Evolutionary conservation across 345 rosid genomes (phyloP).

Genomic region (Eucalyptus microcorys): DNA sequence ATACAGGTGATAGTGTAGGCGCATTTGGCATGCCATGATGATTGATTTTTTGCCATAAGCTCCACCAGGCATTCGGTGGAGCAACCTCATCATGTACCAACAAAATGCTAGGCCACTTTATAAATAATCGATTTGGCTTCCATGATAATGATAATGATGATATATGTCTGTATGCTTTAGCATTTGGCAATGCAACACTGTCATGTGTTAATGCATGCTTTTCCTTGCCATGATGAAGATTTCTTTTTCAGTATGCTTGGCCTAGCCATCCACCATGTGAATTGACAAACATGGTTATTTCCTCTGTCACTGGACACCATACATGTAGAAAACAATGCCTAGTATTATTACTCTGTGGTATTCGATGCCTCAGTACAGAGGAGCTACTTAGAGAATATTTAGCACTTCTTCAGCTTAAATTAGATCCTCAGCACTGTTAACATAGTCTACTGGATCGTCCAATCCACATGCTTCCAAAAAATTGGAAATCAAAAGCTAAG

Average conservation of each 20-base stretch:
- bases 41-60: background rate
- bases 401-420: background rate
- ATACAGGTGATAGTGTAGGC: background rate
- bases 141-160: background rate
- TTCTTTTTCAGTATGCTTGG: background rate
- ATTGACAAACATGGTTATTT: background rate
- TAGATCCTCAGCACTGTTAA: background rate
- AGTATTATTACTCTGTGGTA: background rate
- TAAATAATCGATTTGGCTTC: background rate
- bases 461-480: background rate
- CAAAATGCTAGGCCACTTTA: background rate
- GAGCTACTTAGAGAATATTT: background rate
- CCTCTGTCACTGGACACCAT: background rate
- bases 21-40: background rate
- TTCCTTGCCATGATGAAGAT: background rate
- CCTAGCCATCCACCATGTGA: background rate
- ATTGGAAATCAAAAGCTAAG: background rate
- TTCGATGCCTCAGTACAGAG: background rate
- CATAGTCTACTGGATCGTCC: background rate
- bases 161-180: background rate
- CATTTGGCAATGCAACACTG: background rate
- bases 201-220: background rate
- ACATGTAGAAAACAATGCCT: background rate
- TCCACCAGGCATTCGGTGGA: background rate
- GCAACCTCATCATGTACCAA: background rate